A percentile compares a stretch with the other conserved stretches of the same genome.
These are phyloP conservation scores for Aspergillus pseudoglaucus DNA, from an alignment of 2,329 filamentous ascomycete genomes.

Conservation along the genomic window DNA sequence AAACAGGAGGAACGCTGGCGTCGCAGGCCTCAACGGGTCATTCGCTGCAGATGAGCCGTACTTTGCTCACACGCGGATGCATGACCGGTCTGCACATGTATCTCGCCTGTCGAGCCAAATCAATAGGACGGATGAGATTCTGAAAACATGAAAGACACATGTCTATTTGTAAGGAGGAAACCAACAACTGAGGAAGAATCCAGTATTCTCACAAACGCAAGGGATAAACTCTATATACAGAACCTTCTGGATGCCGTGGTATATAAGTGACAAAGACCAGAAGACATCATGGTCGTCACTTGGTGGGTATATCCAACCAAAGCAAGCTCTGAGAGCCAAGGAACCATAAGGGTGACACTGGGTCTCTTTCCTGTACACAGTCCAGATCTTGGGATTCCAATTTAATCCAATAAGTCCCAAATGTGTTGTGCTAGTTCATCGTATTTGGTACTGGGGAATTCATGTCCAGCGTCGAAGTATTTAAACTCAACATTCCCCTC, in stretches of 20 bases:
- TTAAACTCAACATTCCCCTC: constrained; percentile 54
- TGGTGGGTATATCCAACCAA: background rate
- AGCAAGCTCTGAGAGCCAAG: background rate
- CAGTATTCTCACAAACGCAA: background rate
- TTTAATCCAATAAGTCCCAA: constrained; percentile 26
- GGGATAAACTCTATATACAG: constrained; percentile 5
- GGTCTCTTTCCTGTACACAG: background rate
- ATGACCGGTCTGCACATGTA: constrained; percentile 23
- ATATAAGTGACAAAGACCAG: background rate
- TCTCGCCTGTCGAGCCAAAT: constrained; percentile 25
- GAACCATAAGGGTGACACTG: background rate
- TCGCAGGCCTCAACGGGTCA: constrained; percentile 19
- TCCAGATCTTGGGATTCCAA: background rate
- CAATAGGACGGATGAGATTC: constrained; percentile 21
- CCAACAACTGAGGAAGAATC: background rate
- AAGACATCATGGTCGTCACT: constrained; percentile 1
- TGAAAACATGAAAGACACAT: constrained; percentile 15
- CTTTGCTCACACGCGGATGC: constrained; percentile 25
- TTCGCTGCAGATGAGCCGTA: constrained; percentile 26
- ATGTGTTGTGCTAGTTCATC: constrained; percentile 53
- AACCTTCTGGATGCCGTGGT: constrained; percentile 1
- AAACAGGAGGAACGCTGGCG: constrained; percentile 14
- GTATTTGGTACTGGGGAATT: constrained; percentile 59
- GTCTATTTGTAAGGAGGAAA: constrained; percentile 1
- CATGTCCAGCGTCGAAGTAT: constrained; percentile 60